Conservation (phyloP, 2,329 filamentous ascomycete species). For the Sarocladiaceae sp. region DNA sequence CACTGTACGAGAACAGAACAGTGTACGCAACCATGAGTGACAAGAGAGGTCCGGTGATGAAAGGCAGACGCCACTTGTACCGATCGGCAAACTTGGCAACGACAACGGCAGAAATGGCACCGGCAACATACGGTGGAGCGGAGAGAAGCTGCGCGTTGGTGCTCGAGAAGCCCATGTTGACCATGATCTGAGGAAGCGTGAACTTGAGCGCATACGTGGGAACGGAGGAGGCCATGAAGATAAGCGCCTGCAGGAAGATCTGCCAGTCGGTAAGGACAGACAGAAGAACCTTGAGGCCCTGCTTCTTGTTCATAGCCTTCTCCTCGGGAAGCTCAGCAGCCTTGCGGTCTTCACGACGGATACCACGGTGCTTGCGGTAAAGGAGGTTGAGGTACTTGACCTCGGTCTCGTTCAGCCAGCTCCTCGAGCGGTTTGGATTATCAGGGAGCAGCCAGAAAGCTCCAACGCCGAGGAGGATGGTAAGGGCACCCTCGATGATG, state of each 20-base stretch:
- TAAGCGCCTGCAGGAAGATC: slow-evolving; percentile 28
- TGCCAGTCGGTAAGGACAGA: slow-evolving; percentile 27
- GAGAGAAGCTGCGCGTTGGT: slow-evolving; percentile 27
- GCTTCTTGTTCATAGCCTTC: not conserved
- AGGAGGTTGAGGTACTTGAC: not conserved
- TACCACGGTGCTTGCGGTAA: slow-evolving; percentile 17
- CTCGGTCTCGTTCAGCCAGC: slow-evolving; percentile 6
- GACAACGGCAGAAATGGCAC: slow-evolving; percentile 16
- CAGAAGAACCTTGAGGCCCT: slow-evolving; percentile 12
- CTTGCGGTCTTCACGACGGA: slow-evolving; percentile 14
- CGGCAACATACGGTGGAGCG: slow-evolving; percentile 28
- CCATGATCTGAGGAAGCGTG: slow-evolving; percentile 31
- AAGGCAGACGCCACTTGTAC: slow-evolving; percentile 10
- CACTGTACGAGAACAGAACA: slow-evolving; percentile 23
- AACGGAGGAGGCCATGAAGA: slow-evolving; percentile 21
- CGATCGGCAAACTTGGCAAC: slow-evolving; percentile 10
- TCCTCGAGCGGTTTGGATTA: not conserved
- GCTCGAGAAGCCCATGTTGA: slow-evolving; percentile 26
- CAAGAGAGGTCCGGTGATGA: slow-evolving; percentile 10
- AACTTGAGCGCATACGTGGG: slow-evolving; percentile 15
- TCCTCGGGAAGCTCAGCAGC: too few species aligned
- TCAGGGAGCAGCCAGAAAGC: not conserved
- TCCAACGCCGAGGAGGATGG: not conserved
- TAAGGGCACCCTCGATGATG: slow-evolving; percentile 7
- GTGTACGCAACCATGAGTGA: slow-evolving; percentile 9